phyloP scores from a whole-genome alignment of 148 eudicot genomes.

The Simmondsia chinensis region DNA sequence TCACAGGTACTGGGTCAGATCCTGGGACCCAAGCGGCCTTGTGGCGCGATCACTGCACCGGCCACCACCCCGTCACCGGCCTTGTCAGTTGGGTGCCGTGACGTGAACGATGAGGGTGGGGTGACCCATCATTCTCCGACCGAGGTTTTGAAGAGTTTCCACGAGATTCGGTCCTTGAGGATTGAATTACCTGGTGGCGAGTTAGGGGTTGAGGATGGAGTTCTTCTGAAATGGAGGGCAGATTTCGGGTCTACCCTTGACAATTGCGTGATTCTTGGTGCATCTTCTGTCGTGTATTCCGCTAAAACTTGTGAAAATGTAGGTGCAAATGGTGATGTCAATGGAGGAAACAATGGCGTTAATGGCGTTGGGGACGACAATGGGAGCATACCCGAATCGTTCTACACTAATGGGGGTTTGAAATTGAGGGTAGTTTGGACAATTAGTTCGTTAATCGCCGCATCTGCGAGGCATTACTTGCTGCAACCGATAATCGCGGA shows the following conservation, averaged over 20 bases:
- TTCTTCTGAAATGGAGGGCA: conserved; percentile 71
- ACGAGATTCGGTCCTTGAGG: conserved; percentile 37
- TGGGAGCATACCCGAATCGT: conserved; percentile 81
- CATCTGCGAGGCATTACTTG: conserved; percentile 86
- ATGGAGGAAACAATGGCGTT: too few species aligned
- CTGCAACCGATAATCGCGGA: conserved; percentile 69
- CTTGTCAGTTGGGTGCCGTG: conserved; percentile 15
- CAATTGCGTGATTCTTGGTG: conserved; percentile 76
- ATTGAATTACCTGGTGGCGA: conserved; percentile 81
- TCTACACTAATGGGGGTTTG: conserved; percentile 75
- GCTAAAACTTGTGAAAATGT: conserved; percentile 2
- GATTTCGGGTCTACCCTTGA: conserved; percentile 84
- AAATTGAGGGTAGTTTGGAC: conserved; percentile 86
- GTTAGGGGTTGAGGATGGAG: conserved; percentile 68
- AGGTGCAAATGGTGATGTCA: conserved; percentile 1
- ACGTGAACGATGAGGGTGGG: conserved; percentile 22
- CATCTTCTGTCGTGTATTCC: conserved; percentile 39
- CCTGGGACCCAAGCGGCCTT: conserved; percentile 24
- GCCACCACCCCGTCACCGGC: neutral
- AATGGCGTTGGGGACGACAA: conserved; percentile 33
- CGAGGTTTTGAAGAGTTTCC: conserved; percentile 67
- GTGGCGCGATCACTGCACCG: conserved; percentile 1
- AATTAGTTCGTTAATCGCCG: conserved; percentile 79
- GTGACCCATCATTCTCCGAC: conserved; percentile 86
- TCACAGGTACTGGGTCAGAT: conserved; percentile 43